These are phyloP conservation scores for Heliamphora exappendiculata DNA, from an alignment of 148 eudicot genomes.

Conservation along the genomic window DNA sequence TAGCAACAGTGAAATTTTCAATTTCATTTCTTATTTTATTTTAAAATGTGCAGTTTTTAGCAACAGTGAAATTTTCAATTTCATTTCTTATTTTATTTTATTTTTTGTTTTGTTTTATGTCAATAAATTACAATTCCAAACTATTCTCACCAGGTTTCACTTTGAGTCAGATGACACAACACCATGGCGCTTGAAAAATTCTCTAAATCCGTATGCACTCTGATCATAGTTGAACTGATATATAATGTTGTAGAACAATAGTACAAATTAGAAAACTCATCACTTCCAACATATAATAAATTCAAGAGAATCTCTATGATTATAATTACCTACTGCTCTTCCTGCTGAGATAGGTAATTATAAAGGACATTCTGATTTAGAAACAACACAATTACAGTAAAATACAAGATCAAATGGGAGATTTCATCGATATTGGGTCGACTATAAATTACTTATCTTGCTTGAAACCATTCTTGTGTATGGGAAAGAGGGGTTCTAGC, in stretches of 20 bases:
- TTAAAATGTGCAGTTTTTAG: too few relatives aligned
- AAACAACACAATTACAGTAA: neutral
- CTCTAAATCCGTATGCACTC: conserved; percentile 79
- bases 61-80: neutral
- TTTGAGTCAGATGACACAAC: conserved; percentile 31
- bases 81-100: neutral
- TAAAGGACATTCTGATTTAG: too few relatives aligned
- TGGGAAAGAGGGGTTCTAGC: neutral
- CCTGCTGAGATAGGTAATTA: neutral
- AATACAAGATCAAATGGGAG: neutral
- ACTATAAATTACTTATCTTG: neutral
- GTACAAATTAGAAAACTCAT: neutral
- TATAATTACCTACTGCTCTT: neutral
- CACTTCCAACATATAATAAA: neutral
- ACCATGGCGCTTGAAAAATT: conserved; percentile 65
- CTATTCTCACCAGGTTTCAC: conserved; percentile 11
- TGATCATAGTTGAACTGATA: conserved; percentile 69
- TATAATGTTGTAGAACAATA: neutral
- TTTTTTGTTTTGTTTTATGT: neutral
- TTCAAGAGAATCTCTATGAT: neutral
- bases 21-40: neutral
- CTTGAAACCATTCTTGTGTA: neutral
- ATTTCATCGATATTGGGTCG: neutral
- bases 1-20: neutral
- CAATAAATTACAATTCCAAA: neutral